Percentiles rank a stretch among this genome's conserved stretches.
Evolutionary conservation across 1,284 basidiomycete genomes (phyloP).

Genomic region (Naganishia cerealis): DNA sequence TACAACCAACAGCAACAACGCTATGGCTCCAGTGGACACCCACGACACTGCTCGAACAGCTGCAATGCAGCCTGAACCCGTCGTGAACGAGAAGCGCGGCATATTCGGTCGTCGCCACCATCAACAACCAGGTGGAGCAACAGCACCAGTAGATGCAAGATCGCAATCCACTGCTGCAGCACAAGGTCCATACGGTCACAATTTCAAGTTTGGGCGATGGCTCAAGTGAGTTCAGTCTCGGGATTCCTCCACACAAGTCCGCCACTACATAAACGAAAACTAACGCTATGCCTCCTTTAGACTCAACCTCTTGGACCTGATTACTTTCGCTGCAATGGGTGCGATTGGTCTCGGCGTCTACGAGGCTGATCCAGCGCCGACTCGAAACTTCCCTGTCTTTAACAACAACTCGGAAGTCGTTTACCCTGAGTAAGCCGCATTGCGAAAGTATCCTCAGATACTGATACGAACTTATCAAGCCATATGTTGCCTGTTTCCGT

Average conservation of each 20-base stretch:
- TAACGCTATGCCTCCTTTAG: constrained; percentile 16
- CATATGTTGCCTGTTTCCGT: not conserved
- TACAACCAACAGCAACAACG: not conserved
- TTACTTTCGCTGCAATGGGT: constrained; percentile 51
- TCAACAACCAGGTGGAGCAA: not conserved
- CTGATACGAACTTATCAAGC: not conserved
- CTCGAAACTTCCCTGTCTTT: constrained; percentile 47
- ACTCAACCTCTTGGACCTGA: constrained; percentile 39
- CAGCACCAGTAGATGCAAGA: not conserved
- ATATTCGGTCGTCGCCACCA: constrained; percentile 16
- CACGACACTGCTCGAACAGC: constrained; percentile 6
- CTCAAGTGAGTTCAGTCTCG: constrained; percentile 22
- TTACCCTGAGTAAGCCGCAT: constrained; percentile 42
- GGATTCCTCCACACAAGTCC: not conserved
- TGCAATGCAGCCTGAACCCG: not conserved
- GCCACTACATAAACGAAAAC: too few species aligned
- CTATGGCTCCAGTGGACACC: not conserved
- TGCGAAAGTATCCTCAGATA: not conserved
- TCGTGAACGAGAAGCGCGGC: constrained; percentile 17
- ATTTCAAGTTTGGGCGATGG: constrained; percentile 31
- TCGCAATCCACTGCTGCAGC: not conserved
- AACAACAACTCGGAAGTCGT: constrained; percentile 47
- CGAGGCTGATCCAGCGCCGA: constrained; percentile 51
- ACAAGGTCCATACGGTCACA: constrained; percentile 28
- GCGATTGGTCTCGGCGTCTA: constrained; percentile 60